Evolutionary conservation across 768 basidiomycete species (phyloP).

Genomic region (Lactifluus piperatus): DNA sequence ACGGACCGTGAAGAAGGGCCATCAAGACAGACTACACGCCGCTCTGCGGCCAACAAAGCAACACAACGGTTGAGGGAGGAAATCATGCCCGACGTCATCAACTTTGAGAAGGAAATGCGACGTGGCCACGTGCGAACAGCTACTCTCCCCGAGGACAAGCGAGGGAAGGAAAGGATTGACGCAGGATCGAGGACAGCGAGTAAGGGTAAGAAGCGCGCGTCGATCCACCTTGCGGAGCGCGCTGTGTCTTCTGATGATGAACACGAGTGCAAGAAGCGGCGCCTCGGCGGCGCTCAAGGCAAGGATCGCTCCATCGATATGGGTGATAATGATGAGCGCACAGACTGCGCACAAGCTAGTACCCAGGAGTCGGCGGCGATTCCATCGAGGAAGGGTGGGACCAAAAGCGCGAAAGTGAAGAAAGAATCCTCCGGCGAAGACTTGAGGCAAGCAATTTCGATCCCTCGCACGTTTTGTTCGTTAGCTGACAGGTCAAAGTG

Average conservation of each 20-base stretch:
- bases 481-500: not conserved
- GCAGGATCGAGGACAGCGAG: conserved; percentile 13
- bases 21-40: conserved; percentile 27
- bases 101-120: conserved; percentile 60
- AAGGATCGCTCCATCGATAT: conserved; percentile 19
- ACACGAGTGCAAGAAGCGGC: conserved; percentile 13
- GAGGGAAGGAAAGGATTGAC: conserved; percentile 20
- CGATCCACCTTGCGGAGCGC: conserved; percentile 15
- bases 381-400: not conserved
- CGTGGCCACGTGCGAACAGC: conserved; percentile 25
- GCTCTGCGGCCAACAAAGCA: conserved; percentile 47
- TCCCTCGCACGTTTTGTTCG: not conserved
- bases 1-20: conserved; percentile 8
- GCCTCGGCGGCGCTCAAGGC: conserved; percentile 16
- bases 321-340: not conserved
- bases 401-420: conserved; percentile 7
- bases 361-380: not conserved
- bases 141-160: conserved; percentile 20
- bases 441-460: not conserved
- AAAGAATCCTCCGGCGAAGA: not conserved
- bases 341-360: not conserved
- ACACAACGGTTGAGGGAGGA: conserved; percentile 35
- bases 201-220: conserved; percentile 26
- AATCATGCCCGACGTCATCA: conserved; percentile 72
- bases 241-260: conserved; percentile 9